Conservation (phyloP, 2,329 filamentous ascomycete genomes). For the Colletotrichum sansevieriae region DNA sequence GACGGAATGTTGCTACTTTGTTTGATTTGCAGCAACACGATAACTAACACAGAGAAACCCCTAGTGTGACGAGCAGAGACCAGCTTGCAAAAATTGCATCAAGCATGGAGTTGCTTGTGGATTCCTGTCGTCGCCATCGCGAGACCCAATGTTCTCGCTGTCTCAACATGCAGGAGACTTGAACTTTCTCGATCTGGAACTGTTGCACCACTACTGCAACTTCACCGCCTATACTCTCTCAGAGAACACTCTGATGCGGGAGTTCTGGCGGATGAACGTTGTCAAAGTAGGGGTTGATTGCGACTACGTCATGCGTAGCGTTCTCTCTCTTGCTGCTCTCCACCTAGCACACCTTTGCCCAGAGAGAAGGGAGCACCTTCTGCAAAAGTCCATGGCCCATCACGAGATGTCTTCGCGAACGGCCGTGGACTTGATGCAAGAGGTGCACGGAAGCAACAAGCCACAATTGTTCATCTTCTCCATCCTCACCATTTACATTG, state of each 20-base stretch:
- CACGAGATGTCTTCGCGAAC: slow-evolving; percentile 48
- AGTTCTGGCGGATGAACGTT: slow-evolving; percentile 61
- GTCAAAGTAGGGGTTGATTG: slow-evolving; percentile 60
- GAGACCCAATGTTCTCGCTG: slow-evolving; percentile 30
- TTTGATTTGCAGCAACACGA: not conserved
- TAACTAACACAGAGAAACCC: not conserved
- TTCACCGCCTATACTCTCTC: slow-evolving; percentile 63
- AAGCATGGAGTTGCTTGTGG: slow-evolving; percentile 56
- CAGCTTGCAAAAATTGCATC: slow-evolving; percentile 56
- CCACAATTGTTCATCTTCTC: slow-evolving; percentile 41
- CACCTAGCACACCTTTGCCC: slow-evolving; percentile 56
- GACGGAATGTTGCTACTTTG: slow-evolving; percentile 5
- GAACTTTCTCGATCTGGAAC: slow-evolving; percentile 61
- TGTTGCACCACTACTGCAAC: slow-evolving; percentile 66
- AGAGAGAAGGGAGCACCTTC: slow-evolving; percentile 39
- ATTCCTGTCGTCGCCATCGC: slow-evolving; percentile 44
- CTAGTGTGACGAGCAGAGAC: slow-evolving; percentile 56
- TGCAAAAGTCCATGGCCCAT: slow-evolving; percentile 43
- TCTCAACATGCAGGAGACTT: slow-evolving; percentile 44
- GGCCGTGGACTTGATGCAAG: slow-evolving; percentile 47
- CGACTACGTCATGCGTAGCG: slow-evolving; percentile 61
- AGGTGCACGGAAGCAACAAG: slow-evolving; percentile 37
- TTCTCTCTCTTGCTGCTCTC: slow-evolving; percentile 63
- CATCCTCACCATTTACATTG: slow-evolving; percentile 40
- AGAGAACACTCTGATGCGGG: slow-evolving; percentile 54